phyloP scores from a whole-genome alignment of 2,329 filamentous ascomycete genomes.

The Penicillium sclerotigenum region DNA sequence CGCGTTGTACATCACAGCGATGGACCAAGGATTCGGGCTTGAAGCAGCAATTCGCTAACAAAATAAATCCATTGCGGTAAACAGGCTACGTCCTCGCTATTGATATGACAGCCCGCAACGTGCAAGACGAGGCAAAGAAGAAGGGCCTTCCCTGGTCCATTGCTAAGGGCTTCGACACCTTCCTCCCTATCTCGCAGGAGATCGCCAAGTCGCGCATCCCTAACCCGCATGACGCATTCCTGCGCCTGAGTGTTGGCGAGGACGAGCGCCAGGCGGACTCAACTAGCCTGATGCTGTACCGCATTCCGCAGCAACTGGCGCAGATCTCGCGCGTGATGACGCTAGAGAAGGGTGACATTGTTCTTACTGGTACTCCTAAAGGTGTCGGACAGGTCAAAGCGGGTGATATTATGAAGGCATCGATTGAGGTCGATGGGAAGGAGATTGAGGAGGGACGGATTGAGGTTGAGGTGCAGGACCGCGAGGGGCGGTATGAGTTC shows the following conservation, averaged over 20 bases:
- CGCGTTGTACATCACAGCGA: not conserved
- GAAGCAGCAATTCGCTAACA: not conserved
- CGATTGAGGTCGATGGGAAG: slow-evolving; percentile 73
- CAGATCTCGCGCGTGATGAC: slow-evolving; percentile 97
- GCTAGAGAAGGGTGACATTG: slow-evolving; percentile 83
- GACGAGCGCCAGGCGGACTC: slow-evolving; percentile 76
- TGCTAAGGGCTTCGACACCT: slow-evolving; percentile 96
- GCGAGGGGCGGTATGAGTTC: slow-evolving; percentile 73
- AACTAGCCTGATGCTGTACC: slow-evolving; percentile 92
- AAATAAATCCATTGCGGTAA: not conserved
- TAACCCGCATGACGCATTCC: slow-evolving; percentile 82
- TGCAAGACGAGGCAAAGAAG: slow-evolving; percentile 94
- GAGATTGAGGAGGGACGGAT: slow-evolving; percentile 82
- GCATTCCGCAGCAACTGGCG: slow-evolving; percentile 78
- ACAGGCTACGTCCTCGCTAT: slow-evolving; percentile 84
- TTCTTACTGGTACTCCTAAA: slow-evolving; percentile 96
- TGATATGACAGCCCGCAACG: slow-evolving; percentile 95
- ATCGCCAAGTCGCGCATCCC: slow-evolving; percentile 78
- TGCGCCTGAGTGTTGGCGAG: slow-evolving; percentile 82
- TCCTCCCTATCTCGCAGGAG: slow-evolving; percentile 78
- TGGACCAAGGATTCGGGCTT: not conserved
- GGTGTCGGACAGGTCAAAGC: slow-evolving; percentile 82
- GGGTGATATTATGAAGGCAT: slow-evolving; percentile 83
- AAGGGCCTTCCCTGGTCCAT: slow-evolving; percentile 96
- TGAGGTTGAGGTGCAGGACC: slow-evolving; percentile 78